Conservation (phyloP, 306 rosid genomes). For the Amphicarpaea edgeworthii region DNA sequence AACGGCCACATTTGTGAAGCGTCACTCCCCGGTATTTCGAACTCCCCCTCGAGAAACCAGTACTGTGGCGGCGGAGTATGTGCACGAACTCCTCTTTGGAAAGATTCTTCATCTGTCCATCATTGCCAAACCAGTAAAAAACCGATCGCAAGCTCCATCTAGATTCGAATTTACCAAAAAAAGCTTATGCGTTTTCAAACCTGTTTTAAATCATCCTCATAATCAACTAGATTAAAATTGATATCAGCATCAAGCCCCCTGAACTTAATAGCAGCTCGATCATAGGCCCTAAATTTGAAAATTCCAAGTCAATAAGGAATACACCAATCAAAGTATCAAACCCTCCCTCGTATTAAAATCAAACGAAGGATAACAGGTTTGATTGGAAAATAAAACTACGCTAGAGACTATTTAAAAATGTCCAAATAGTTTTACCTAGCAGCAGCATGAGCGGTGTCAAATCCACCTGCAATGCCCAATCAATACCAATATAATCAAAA, state of each 20-base stretch:
- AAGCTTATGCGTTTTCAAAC: slow-evolving; percentile 49
- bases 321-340: slow-evolving; percentile 23
- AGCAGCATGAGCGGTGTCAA: slow-evolving; percentile 98
- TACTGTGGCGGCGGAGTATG: slow-evolving; percentile 95
- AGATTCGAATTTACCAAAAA: slow-evolving; percentile 32
- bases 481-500: slow-evolving; percentile 42
- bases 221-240: slow-evolving; percentile 87
- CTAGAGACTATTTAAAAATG: slow-evolving; percentile 4
- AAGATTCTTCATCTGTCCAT: slow-evolving; percentile 78
- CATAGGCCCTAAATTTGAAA: slow-evolving; percentile 80
- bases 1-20: slow-evolving; percentile 97
- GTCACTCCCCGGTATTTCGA: slow-evolving; percentile 97
- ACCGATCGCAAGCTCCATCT: slow-evolving; percentile 7
- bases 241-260: slow-evolving; percentile 99
- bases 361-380: not conserved
- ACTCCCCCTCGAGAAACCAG: slow-evolving; percentile 97
- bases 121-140: slow-evolving; percentile 31
- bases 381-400: not conserved
- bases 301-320: slow-evolving; percentile 40
- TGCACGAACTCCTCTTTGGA: slow-evolving; percentile 96
- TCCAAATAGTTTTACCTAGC: slow-evolving; percentile 72
- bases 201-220: slow-evolving; percentile 95
- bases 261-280: slow-evolving; percentile 97
- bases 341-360: not conserved
- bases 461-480: slow-evolving; percentile 79